Evolutionary conservation across 768 basidiomycete genomes (phyloP), one percentile per base, ranked within the genome.

Genomic region (Lentinula lateritia): DNA sequence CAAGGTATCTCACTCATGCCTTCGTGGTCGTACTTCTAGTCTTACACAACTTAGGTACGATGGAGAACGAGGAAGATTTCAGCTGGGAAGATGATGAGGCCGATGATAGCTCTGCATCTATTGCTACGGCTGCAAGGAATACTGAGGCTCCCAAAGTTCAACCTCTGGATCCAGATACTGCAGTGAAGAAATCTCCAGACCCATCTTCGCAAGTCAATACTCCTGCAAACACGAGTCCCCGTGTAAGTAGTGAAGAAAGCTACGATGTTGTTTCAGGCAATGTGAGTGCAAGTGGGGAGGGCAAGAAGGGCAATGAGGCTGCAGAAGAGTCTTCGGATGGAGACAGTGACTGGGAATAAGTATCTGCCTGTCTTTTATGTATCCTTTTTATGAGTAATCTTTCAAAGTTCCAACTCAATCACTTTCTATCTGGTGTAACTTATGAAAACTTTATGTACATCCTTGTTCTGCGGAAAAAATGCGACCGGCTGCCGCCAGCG

Each of bases 61-160:
- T 77, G 7, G 85, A 89, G 61, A 84, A 81, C 32, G 94, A 96
- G 50, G 94, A 95, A 38, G 89, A 92, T 62, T 94, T 96, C 73
- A 76, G 80, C 41, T 63, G 62, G 62, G 62, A 63, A 55, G 62
- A 63, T 35, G 62, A 63, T 38, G 62, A 62, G 18, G 52, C 15
- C 16, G 62, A 63, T 9, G 58, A 60, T n/a, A 41, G 16, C 12
- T 39, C 55, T 0, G 20, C 61, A 10, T 28, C 50, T 18, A 36
- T 28, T 36, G 23, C 23, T n/a, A 13, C 52, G 13, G 23, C 23
- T 23, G 13, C 58, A 9, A 63, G 55, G 58, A 43, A 41, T 41
- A n/a, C 48, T 5, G 20, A 35, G 20, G 58, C 48, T 38, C 36
- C 48, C 0, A 50, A 36, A 18, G 13, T 18, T 34, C 58, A 42